These are phyloP conservation scores for Hypsizygus ulmarius DNA, from an alignment of 1,284 basidiomycete genomes.

Conservation along the genomic window DNA sequence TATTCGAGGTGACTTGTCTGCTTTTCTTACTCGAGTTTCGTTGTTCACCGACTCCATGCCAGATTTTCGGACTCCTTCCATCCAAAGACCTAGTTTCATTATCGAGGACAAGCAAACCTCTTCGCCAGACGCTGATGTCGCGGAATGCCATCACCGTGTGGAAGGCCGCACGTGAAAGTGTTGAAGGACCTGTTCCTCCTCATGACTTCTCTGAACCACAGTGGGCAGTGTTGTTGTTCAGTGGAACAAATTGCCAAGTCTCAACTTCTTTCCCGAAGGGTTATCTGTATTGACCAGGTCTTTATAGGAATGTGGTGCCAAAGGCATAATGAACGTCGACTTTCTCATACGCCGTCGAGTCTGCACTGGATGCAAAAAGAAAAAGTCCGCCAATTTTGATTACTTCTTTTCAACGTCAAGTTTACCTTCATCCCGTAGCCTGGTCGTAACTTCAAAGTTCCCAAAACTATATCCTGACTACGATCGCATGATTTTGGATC, in stretches of 20 bases:
- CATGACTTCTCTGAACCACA: constrained; percentile 28
- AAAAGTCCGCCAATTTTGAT: constrained; percentile 22
- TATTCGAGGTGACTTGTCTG: constrained; percentile 7
- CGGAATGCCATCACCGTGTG: constrained; percentile 25
- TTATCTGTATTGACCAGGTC: background rate
- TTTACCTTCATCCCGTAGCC: constrained; percentile 17
- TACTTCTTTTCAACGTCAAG: background rate
- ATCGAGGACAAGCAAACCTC: constrained; percentile 27
- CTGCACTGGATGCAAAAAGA: constrained; percentile 29
- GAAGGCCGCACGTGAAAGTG: constrained; percentile 25
- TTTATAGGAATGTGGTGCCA: constrained; percentile 25
- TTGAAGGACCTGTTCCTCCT: constrained; percentile 27
- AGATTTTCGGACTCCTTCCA: constrained; percentile 27
- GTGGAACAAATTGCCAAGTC: constrained; percentile 29
- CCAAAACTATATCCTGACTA: constrained; percentile 23
- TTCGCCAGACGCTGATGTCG: constrained; percentile 26
- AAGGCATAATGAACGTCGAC: constrained; percentile 27
- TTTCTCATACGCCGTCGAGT: constrained; percentile 31
- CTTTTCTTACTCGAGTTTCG: background rate
- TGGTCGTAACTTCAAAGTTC: constrained; percentile 26
- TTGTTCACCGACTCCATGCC: background rate
- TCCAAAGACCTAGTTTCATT: constrained; percentile 32
- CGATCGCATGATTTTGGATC: constrained; percentile 25
- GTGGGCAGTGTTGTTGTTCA: constrained; percentile 35
- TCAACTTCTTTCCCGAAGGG: background rate